Base-by-base conservation (phyloP, 23 red algal genomes). In the Chondrus crispus region DNA sequence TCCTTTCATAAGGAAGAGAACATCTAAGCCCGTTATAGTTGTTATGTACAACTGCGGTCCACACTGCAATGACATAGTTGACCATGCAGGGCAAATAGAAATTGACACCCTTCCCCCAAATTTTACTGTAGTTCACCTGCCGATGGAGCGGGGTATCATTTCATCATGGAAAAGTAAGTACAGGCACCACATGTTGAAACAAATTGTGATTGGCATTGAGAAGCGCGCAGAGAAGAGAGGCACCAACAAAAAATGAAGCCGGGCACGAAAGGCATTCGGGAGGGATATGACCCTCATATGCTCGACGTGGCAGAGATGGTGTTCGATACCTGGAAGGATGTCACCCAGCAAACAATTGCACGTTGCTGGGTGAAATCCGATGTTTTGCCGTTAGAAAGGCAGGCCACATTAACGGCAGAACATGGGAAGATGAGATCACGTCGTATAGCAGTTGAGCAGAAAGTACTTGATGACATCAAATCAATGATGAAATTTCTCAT, bases 261-360 rank as follows among this genome's bases (percentile, higher is more conserved):
- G 24, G 71, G 71, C 10, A 47, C 43, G 71, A 42, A 48, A 46
- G 71, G 71, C 1, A 10, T 77, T 1, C n/a, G 0, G 38, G 71
- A 46, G 1, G 13, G 13, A 24, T 44, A 35, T 38, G 71, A 77
- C 43, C 71, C 71, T 24, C 71, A 77, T 2, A 46, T 77, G 12
- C 44, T 44, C 28, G 71, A 77, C 43, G 71, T 77, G 24, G 10
- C 71, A 35, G n/a, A 42, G 71, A 77, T 77, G 44, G 71, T 77
- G 22, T n/a, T 39, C 29, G 26, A 77, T 26, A 77, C 1, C 44
- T 77, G 71, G 12, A 48, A 38, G 9, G 8, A 46, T 42, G 71
- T 77, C 37, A 39, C 71, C 32, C n/a, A 77, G 24, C 22, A 35
- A 24, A 77, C 0, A 46, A 46, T 77, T 10, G 71, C 11, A 46